Evolutionary conservation across 1,284 basidiomycete genomes (phyloP).

Genomic region (Marasmius tenuissimus): DNA sequence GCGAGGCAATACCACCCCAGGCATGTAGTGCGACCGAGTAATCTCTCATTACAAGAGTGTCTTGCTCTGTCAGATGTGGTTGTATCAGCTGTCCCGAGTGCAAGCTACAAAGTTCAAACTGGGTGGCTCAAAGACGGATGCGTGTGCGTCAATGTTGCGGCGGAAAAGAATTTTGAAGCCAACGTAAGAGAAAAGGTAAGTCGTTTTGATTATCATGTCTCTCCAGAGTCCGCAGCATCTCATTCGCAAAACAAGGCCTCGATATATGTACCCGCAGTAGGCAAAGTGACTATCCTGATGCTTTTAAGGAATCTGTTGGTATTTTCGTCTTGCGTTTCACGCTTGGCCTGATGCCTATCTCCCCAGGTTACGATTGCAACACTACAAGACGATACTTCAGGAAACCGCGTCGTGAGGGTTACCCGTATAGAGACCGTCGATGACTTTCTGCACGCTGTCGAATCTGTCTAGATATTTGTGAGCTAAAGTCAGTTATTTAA

Average conservation of each 20-base stretch:
- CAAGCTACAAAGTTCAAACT: slow-evolving; percentile 89
- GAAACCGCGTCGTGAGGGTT: background rate
- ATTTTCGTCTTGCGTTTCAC: slow-evolving; percentile 2
- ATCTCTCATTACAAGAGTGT: slow-evolving; percentile 73
- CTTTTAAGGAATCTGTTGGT: slow-evolving; percentile 89
- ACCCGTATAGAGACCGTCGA: too few relatives aligned
- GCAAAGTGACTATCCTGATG: slow-evolving; percentile 97
- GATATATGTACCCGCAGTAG: slow-evolving; percentile 90
- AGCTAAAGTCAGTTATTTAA: background rate
- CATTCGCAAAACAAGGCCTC: slow-evolving; percentile 64
- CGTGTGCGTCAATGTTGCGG: slow-evolving; percentile 89
- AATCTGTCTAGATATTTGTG: too few relatives aligned
- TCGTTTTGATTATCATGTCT: slow-evolving; percentile 3
- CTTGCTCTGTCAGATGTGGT: slow-evolving; percentile 86
- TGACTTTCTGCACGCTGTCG: too few relatives aligned
- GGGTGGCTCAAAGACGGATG: slow-evolving; percentile 91
- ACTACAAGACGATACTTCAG: slow-evolving; percentile 50
- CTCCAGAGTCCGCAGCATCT: background rate
- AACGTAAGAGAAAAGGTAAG: slow-evolving; percentile 88
- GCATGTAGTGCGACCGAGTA: slow-evolving; percentile 76
- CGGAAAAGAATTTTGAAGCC: slow-evolving; percentile 96
- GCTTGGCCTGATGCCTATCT: slow-evolving; percentile 9
- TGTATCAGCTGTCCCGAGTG: slow-evolving; percentile 85
- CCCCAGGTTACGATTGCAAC: slow-evolving; percentile 67
- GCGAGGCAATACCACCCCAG: slow-evolving; percentile 71